A percentile compares a stretch with the other conserved stretches of the same genome.
These are phyloP conservation scores for Senna tora DNA, from an alignment of 306 rosid genomes.

Conservation along the genomic window DNA sequence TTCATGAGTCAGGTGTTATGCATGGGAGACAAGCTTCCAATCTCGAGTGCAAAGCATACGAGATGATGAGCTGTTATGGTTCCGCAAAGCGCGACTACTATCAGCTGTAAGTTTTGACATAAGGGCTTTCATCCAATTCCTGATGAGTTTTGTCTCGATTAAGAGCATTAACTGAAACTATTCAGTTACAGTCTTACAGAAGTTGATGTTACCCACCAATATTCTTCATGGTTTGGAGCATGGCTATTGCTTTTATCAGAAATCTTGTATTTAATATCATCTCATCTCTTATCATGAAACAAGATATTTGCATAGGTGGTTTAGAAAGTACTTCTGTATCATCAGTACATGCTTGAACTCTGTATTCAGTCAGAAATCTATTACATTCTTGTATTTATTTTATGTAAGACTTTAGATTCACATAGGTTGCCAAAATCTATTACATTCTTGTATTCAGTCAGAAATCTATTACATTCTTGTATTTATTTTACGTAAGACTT, in stretches of 20 bases:
- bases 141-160: neutral
- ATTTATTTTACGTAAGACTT: slow-evolving; percentile 1
- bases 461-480: slow-evolving; percentile 5
- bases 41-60: slow-evolving; percentile 70
- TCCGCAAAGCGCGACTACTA: slow-evolving; percentile 71
- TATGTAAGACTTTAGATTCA: slow-evolving; percentile 8
- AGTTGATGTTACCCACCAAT: slow-evolving; percentile 21
- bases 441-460: neutral
- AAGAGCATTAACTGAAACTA: neutral
- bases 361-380: neutral
- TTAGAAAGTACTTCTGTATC: neutral
- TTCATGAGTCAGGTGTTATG: slow-evolving; percentile 75
- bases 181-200: neutral
- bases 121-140: slow-evolving; percentile 16
- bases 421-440: slow-evolving; percentile 6
- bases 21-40: slow-evolving; percentile 90
- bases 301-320: slow-evolving; percentile 4
- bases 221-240: neutral
- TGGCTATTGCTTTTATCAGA: slow-evolving; percentile 1
- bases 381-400: slow-evolving; percentile 8
- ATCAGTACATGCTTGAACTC: slow-evolving; percentile 8
- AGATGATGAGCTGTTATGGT: slow-evolving; percentile 66
- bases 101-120: slow-evolving; percentile 63
- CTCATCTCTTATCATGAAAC: slow-evolving; percentile 13
- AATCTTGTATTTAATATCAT: slow-evolving; percentile 9